Conservation (phyloP, 352 stramenopile genomes). For the Blastocystis sp. region DNA sequence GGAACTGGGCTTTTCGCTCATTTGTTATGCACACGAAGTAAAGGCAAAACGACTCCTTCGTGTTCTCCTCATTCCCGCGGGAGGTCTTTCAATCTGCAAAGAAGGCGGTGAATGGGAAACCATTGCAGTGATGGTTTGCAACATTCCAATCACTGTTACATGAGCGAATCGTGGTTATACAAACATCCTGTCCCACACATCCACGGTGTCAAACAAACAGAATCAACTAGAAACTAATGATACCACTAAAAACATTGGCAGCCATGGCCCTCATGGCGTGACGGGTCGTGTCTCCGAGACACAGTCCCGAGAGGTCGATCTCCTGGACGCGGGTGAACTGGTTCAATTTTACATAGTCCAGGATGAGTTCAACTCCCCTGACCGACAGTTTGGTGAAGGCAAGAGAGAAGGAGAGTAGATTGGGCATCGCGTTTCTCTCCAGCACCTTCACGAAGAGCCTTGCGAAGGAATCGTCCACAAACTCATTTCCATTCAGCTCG, state of each 20-base stretch:
- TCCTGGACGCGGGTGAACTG: background rate
- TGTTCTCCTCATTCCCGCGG: background rate
- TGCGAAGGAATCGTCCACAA: slow-evolving; percentile 3
- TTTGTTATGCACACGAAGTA: background rate
- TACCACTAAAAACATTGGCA: background rate
- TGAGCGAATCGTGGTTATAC: too few relatives aligned
- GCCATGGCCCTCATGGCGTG: background rate
- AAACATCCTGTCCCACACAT: too few relatives aligned
- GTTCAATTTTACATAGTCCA: background rate
- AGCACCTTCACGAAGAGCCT: background rate
- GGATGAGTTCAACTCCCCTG: background rate
- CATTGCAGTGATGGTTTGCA: too few relatives aligned
- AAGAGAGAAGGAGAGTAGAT: background rate
- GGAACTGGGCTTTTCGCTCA: background rate
- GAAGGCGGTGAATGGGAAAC: background rate
- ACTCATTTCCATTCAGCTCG: background rate
- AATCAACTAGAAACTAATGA: background rate
- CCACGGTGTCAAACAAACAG: too few relatives aligned
- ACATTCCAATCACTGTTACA: too few relatives aligned
- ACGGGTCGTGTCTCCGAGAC: background rate
- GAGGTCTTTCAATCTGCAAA: background rate
- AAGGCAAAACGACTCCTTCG: background rate
- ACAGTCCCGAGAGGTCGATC: background rate
- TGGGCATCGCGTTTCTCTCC: background rate
- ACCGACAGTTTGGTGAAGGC: background rate